These are phyloP conservation scores for Pichia cephalocereana DNA, from an alignment of 805 yeast genomes.

Conservation along the genomic window DNA sequence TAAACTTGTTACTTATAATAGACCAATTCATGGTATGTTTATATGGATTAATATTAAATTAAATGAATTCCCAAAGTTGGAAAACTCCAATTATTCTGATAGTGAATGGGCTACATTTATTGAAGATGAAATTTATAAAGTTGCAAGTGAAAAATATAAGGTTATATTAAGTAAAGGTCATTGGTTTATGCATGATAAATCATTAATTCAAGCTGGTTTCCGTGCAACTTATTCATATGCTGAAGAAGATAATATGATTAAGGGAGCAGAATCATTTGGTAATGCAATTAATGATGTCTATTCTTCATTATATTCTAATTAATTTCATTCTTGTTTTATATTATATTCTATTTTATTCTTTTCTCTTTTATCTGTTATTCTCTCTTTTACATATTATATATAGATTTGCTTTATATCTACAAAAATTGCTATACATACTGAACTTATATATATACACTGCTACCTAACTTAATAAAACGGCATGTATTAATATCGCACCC, in stretches of 20 bases:
- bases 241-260: constrained; percentile 15
- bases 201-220: constrained; percentile 17
- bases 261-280: constrained; percentile 23
- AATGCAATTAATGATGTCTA: constrained; percentile 15
- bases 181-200: constrained; percentile 25
- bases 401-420: neutral
- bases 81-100: constrained; percentile 22
- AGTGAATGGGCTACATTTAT: constrained; percentile 23
- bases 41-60: constrained; percentile 34
- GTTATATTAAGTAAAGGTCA: constrained; percentile 26
- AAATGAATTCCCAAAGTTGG: constrained; percentile 22
- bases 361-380: no score
- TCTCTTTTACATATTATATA: neutral
- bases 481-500: no score
- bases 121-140: constrained; percentile 20
- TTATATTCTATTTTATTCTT: neutral
- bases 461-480: no score
- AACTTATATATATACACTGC: no score
- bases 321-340: neutral
- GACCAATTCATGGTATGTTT: constrained; percentile 38
- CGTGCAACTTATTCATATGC: constrained; percentile 27
- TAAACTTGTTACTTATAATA: constrained; percentile 33
- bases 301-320: constrained; percentile 5
- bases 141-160: constrained; percentile 16
- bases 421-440: no score